phyloP scores from a whole-genome alignment of 1,284 basidiomycete species.

The Coniophora puteana region DNA sequence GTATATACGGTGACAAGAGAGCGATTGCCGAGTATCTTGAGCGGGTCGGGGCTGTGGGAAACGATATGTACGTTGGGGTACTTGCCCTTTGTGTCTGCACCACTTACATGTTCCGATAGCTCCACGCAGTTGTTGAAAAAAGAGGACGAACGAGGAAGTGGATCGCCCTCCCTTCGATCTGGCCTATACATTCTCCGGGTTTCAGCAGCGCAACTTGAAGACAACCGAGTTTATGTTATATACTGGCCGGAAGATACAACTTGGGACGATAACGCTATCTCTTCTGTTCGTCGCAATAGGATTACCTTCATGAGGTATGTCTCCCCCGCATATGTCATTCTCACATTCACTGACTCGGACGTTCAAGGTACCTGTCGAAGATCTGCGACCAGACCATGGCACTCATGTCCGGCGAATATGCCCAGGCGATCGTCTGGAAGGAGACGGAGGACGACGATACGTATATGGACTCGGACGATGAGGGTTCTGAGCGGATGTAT shows the following conservation, averaged over 20 bases:
- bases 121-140: constrained; percentile 10
- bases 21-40: constrained; percentile 44
- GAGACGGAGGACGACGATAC: constrained; percentile 25
- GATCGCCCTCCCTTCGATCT: constrained; percentile 36
- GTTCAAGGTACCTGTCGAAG: constrained; percentile 59
- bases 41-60: constrained; percentile 31
- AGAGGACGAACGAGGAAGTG: constrained; percentile 11
- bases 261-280: constrained; percentile 49
- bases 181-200: constrained; percentile 43
- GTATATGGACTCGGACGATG: constrained; percentile 27
- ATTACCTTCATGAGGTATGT: constrained; percentile 57
- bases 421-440: constrained; percentile 39
- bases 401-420: constrained; percentile 44
- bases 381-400: constrained; percentile 49
- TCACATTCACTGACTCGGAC: no score
- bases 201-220: constrained; percentile 1
- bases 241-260: constrained; percentile 64
- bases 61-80: constrained; percentile 29
- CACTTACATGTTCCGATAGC: constrained; percentile 7
- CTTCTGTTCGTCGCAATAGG: constrained; percentile 46
- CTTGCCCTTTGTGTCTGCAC: neutral
- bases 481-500: constrained; percentile 44
- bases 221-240: constrained; percentile 37
- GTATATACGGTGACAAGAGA: constrained; percentile 50
- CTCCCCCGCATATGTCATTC: neutral